Evolutionary conservation across 495 filamentous ascomycete genomes (phyloP).

Genomic region (Xylaria longipes): DNA sequence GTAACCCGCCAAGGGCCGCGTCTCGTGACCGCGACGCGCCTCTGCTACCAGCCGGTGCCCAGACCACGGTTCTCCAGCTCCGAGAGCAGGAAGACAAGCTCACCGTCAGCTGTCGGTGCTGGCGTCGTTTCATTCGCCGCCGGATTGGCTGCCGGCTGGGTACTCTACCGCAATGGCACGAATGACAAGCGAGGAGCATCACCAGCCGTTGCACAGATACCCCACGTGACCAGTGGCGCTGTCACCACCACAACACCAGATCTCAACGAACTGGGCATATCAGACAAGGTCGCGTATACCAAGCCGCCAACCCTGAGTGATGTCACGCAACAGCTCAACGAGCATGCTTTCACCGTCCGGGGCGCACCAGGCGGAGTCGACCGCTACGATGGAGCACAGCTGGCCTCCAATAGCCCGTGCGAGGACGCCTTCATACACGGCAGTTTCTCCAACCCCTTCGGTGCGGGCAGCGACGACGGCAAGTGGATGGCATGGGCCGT

Average conservation of each 20-base stretch:
- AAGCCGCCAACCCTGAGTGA: slow-evolving; percentile 33
- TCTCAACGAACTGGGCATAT: slow-evolving; percentile 34
- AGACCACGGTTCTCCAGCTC: slow-evolving; percentile 35
- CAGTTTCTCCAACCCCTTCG: slow-evolving; percentile 47
- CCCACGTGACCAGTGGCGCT: not conserved
- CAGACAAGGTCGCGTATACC: slow-evolving; percentile 33
- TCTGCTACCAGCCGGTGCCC: slow-evolving; percentile 17
- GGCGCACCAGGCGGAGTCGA: slow-evolving; percentile 39
- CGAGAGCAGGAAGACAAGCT: slow-evolving; percentile 18
- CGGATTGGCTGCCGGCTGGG: slow-evolving; percentile 25
- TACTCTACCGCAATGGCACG: not conserved
- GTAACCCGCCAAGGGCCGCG: slow-evolving; percentile 31
- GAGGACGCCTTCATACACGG: slow-evolving; percentile 59
- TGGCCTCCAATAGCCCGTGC: slow-evolving; percentile 54
- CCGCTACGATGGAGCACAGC: slow-evolving; percentile 54
- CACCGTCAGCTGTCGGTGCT: not conserved
- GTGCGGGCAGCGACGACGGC: slow-evolving; percentile 29
- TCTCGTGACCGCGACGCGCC: slow-evolving; percentile 24
- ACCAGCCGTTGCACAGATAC: not conserved
- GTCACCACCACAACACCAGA: slow-evolving; percentile 28
- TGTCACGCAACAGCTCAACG: slow-evolving; percentile 39
- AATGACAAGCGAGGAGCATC: slow-evolving; percentile 3
- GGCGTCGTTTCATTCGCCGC: slow-evolving; percentile 29
- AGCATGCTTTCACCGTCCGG: slow-evolving; percentile 39
- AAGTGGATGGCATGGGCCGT: slow-evolving; percentile 53